Conservation (phyloP, 352 stramenopile genomes). For the Phytophthora litchii region DNA sequence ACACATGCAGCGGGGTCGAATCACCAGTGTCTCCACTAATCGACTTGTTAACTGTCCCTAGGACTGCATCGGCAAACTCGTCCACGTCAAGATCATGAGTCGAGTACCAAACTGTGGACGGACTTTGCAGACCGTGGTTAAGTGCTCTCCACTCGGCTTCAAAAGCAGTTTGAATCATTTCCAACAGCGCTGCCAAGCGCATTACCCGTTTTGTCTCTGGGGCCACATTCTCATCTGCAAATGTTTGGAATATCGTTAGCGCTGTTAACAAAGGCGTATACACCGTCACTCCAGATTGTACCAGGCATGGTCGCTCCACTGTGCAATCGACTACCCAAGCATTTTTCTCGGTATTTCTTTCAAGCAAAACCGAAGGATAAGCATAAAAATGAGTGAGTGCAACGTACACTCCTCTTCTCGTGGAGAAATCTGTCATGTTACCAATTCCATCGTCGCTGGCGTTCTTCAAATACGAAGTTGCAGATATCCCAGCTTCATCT, state of each 20-base stretch:
- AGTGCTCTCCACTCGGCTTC: slow-evolving; percentile 48
- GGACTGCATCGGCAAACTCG: slow-evolving; percentile 57
- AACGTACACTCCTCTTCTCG: slow-evolving; percentile 33
- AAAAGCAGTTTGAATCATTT: slow-evolving; percentile 47
- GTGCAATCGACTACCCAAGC: slow-evolving; percentile 26
- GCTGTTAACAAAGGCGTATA: slow-evolving; percentile 53
- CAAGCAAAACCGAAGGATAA: slow-evolving; percentile 41
- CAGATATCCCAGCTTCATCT: background rate
- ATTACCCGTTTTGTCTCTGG: slow-evolving; percentile 27
- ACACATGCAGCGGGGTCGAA: slow-evolving; percentile 37
- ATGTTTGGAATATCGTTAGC: slow-evolving; percentile 27
- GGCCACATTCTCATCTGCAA: slow-evolving; percentile 20
- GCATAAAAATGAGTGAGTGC: slow-evolving; percentile 52
- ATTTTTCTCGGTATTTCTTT: slow-evolving; percentile 3
- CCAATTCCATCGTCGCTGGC: background rate
- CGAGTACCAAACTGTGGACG: slow-evolving; percentile 72
- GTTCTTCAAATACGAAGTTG: background rate
- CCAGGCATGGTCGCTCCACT: slow-evolving; percentile 32
- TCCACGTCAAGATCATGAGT: slow-evolving; percentile 53
- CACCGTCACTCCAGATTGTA: slow-evolving; percentile 66
- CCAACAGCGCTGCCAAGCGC: slow-evolving; percentile 39
- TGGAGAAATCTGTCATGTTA: slow-evolving; percentile 19
- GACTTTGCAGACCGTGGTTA: slow-evolving; percentile 47
- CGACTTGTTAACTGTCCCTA: slow-evolving; percentile 49
- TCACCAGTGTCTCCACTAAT: slow-evolving; percentile 22